Conservation (phyloP, 1,284 basidiomycete genomes). For the Boletus hoseneyae region DNA sequence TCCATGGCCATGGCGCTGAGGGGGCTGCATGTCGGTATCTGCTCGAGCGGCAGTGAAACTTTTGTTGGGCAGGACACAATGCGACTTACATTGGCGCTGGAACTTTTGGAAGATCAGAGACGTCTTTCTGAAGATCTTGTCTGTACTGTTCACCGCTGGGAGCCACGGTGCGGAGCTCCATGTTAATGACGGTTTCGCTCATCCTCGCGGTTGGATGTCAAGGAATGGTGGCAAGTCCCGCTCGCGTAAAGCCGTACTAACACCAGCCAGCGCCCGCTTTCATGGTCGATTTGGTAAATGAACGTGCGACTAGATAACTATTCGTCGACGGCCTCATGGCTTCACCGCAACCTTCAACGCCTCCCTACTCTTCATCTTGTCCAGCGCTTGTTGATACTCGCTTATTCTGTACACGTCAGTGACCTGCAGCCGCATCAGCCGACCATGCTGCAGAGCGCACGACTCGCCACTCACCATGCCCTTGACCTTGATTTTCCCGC, state of each 20-base stretch:
- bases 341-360: constrained; percentile 66
- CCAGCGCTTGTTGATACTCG: constrained; percentile 77
- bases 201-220: constrained; percentile 13
- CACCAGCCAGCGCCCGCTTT: constrained; percentile 9
- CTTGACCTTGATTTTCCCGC: constrained; percentile 75
- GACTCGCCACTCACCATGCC: constrained; percentile 57
- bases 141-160: constrained; percentile 7
- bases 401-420: constrained; percentile 69
- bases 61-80: neutral
- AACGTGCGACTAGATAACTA: neutral
- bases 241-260: constrained; percentile 4
- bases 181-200: constrained; percentile 11
- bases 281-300: constrained; percentile 13
- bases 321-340: constrained; percentile 28
- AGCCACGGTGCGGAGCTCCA: constrained; percentile 11
- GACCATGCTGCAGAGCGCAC: neutral
- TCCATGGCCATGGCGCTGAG: constrained; percentile 40
- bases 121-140: constrained; percentile 11
- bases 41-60: neutral
- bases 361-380: constrained; percentile 74
- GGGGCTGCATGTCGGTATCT: constrained; percentile 37
- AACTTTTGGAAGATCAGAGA: constrained; percentile 22
- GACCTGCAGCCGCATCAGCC: constrained; percentile 10
- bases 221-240: neutral
- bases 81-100: constrained; percentile 29